Evolutionary conservation across 352 stramenopile genomes (phyloP).

Genomic region (Aphanomyces cochlioides): DNA sequence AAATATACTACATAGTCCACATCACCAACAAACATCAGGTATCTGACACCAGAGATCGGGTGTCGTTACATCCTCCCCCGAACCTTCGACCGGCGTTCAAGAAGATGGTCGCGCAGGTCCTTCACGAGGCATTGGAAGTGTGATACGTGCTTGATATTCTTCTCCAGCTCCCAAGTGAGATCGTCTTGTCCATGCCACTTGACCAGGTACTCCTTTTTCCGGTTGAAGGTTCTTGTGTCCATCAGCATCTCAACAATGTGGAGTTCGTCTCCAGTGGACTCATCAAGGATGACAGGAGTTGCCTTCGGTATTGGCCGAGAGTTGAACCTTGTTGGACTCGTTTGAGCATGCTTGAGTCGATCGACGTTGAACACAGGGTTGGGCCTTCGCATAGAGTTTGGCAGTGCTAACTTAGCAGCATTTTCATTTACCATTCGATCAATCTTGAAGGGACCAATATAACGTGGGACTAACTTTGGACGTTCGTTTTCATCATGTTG

Average conservation of each 20-base stretch:
- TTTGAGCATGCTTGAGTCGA: background rate
- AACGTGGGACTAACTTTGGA: conserved; percentile 14
- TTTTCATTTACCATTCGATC: background rate
- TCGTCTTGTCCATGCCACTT: background rate
- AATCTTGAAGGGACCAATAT: conserved; percentile 1
- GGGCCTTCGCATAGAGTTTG: background rate
- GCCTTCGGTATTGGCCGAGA: conserved; percentile 7
- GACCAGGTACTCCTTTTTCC: background rate
- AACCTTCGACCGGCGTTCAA: background rate
- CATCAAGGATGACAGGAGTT: background rate
- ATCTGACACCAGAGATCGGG: background rate
- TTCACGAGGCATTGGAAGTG: background rate
- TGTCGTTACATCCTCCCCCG: background rate
- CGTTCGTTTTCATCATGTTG: background rate
- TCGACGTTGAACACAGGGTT: background rate
- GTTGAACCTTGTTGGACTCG: too few species aligned
- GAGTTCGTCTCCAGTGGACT: background rate
- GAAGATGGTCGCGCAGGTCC: background rate
- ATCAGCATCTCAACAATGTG: background rate
- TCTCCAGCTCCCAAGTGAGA: background rate
- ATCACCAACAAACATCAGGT: background rate
- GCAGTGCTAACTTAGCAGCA: background rate
- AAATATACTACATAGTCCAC: background rate
- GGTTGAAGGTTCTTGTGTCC: background rate
- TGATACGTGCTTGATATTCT: background rate